A percentile compares a stretch with the other conserved stretches of the same genome.
phyloP scores from a whole-genome alignment of 139 green algal species.

The Auxenochlorella pyrenoidosa region DNA sequence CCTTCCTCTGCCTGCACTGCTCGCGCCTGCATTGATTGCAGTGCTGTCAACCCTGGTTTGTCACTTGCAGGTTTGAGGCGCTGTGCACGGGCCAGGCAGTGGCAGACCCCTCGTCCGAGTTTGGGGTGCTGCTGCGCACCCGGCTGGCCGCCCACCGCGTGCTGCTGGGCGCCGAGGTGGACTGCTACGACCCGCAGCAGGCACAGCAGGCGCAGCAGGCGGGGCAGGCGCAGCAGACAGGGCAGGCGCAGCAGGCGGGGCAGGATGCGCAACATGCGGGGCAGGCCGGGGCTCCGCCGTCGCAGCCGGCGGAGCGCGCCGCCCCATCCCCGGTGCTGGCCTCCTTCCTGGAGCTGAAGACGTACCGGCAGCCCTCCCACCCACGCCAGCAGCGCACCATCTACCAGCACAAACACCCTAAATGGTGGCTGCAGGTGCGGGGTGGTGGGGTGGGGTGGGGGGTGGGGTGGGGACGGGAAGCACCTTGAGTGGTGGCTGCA shows the following conservation, averaged over 20 bases:
- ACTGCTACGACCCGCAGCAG: constrained; percentile 24
- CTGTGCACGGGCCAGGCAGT: constrained; percentile 23
- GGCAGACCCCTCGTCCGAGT: constrained; percentile 30
- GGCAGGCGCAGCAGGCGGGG: neutral
- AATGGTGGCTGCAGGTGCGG: constrained; percentile 49
- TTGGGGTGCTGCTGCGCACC: constrained; percentile 13
- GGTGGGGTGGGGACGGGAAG: no score
- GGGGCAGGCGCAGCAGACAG: neutral
- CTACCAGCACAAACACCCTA: constrained; percentile 30
- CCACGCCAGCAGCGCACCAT: constrained; percentile 27
- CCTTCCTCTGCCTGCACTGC: neutral
- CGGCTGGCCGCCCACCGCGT: constrained; percentile 13
- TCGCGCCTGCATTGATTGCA: no score
- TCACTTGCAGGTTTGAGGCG: constrained; percentile 46
- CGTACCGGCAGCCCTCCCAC: constrained; percentile 20
- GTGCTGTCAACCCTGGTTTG: no score
- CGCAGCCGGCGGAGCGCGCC: no score
- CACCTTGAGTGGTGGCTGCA: no score
- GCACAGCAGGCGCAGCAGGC: neutral
- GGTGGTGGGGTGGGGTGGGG: no score
- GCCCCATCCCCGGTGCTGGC: neutral
- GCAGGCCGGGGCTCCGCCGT: no score
- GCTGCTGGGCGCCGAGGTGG: constrained; percentile 38
- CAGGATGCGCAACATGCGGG: no score
- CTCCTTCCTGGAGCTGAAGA: constrained; percentile 39